These are phyloP conservation scores for Suhomyces faveliae DNA, from an alignment of 805 yeast genomes.

Conservation along the genomic window DNA sequence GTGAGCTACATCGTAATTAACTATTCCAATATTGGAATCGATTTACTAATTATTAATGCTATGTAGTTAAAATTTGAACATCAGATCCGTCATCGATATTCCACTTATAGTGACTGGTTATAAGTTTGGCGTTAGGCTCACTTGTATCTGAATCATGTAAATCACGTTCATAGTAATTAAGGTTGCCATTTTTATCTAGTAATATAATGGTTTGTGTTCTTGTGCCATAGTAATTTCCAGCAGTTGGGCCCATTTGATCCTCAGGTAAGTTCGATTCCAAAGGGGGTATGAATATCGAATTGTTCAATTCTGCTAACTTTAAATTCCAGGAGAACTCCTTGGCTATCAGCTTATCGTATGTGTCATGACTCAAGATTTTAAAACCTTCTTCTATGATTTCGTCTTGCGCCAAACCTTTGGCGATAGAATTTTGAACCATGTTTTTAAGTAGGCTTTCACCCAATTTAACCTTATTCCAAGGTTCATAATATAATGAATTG, in stretches of 20 bases:
- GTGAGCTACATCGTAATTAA: not conserved
- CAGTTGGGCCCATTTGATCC: conserved; percentile 6
- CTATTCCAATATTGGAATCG: not conserved
- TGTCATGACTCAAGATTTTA: conserved; percentile 47
- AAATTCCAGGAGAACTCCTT: conserved; percentile 14
- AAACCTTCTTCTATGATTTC: conserved; percentile 53
- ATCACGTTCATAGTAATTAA: conserved; percentile 62
- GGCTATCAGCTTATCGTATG: conserved; percentile 33
- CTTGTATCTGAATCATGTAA: conserved; percentile 48
- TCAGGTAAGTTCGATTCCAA: conserved; percentile 28
- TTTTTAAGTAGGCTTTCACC: conserved; percentile 42
- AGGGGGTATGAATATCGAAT: conserved; percentile 74
- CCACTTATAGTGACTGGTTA: conserved; percentile 6
- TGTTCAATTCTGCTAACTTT: conserved; percentile 43
- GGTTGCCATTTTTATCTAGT: conserved; percentile 48
- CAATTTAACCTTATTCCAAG: conserved; percentile 70
- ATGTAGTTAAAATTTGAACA: not conserved
- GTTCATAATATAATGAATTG: conserved; percentile 60
- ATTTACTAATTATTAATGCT: not conserved
- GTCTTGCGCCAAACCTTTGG: conserved; percentile 26
- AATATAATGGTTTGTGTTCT: conserved; percentile 80
- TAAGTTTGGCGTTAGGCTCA: not conserved
- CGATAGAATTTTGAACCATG: conserved; percentile 19
- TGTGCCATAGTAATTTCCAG: conserved; percentile 75
- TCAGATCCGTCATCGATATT: not conserved